Evolutionary conservation across 1,139 yeast genomes (phyloP), one percentile per base, ranked within the genome.

Genomic region (Meyerozyma sp.): DNA sequence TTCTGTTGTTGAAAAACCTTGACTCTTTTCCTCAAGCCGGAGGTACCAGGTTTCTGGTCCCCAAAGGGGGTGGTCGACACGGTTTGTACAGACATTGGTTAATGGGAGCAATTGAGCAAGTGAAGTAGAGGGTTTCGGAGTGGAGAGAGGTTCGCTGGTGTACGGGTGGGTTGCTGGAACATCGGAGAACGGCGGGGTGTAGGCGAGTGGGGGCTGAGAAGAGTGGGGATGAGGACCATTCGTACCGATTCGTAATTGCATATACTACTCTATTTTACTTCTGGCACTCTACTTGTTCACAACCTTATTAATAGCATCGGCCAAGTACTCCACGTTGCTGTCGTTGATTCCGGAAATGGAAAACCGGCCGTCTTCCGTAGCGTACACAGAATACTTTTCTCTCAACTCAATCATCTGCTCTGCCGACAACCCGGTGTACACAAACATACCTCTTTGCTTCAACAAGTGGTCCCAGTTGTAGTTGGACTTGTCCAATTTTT

Each of bases 11-110:
- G 79, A 70, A 93, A 93, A 25, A 88, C 94, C 28, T 75, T 75
- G 40, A 91, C 96, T 68, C 85, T 89, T 73, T 93, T 93, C 59
- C 98, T 81, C 45, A 93, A 80, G 28, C 98, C 98, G 6, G 98
- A 91, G 18, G 98, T 93, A 37, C 98, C 98, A 14, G 98, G 98
- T 63, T 91, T 93, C 65, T 93, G 98, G 68, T 91, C 98, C 41
- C 70, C 75, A 64, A 80, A 91, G 2, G 96, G 84, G 20, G 76
- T 80, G n/a, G 98, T 91, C 30, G 70, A 47, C 39, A 73, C 57
- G 16, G 63, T 53, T 57, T 64, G 53, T 44, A 63, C 49, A 25
- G 64, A 50, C 55, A 53, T 53, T 34, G 16, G 3, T 20, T 2
- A 18, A 26, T 13, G 5, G 8, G 20, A 13, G 32, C 34, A 30